Evolutionary conservation across 192 early-diverging fungal species (phyloP).

Genomic region (Coemansia sp.): DNA sequence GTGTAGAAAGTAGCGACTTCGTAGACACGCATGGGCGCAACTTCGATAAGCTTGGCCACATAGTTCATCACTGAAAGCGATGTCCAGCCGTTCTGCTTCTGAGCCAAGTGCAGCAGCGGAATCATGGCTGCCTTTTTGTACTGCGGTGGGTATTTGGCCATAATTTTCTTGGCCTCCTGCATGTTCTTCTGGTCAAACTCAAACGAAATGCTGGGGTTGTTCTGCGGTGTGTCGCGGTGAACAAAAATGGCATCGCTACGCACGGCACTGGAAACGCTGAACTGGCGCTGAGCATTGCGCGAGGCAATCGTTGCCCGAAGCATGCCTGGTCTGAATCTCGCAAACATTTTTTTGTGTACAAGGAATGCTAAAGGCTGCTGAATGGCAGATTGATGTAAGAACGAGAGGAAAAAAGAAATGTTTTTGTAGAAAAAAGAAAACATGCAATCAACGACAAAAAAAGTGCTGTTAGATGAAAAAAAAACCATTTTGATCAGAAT

Average conservation of each 20-base stretch:
- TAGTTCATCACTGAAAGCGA: constrained; percentile 96
- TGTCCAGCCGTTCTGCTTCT: constrained; percentile 94
- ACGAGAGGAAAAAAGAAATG: neutral
- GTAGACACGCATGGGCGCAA: constrained; percentile 99
- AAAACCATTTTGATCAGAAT: neutral
- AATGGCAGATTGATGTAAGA: neutral
- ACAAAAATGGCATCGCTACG: constrained; percentile 54
- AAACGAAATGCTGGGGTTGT: constrained; percentile 82
- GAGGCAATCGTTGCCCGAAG: neutral
- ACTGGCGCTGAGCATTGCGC: constrained; percentile 17
- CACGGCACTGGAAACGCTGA: constrained; percentile 18
- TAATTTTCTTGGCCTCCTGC: constrained; percentile 77
- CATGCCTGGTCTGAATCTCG: constrained; percentile 32
- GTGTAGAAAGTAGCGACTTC: constrained; percentile 99
- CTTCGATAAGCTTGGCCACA: constrained; percentile 89
- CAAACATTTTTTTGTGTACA: constrained; percentile 26
- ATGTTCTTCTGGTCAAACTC: constrained; percentile 81
- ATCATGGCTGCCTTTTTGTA: constrained; percentile 98
- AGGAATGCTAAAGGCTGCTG: neutral
- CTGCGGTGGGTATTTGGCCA: constrained; percentile 93
- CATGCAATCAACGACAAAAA: neutral
- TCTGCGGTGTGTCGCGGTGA: constrained; percentile 78
- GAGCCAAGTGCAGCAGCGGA: constrained; percentile 92
- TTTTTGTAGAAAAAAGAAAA: neutral
- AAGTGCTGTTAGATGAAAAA: neutral